Evolutionary conservation across 768 basidiomycete species (phyloP), one percentile per base, ranked within the genome.

Genomic region (Phylloporus arenicola): DNA sequence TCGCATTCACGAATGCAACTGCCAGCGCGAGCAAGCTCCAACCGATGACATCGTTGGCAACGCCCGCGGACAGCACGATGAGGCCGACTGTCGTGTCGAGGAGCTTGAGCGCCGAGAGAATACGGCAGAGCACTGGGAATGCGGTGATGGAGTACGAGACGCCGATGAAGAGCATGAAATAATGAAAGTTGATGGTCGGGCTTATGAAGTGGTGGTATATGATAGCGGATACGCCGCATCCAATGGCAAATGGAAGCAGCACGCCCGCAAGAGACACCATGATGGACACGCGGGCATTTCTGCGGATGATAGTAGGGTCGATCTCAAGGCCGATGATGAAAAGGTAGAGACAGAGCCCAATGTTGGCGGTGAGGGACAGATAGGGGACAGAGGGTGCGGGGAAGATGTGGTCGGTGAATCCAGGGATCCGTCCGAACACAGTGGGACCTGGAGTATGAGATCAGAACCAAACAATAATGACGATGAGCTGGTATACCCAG

Each of bases 311-410:
- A 4, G 73, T 72, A 0, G 79, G 71, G 56, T 98, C 96, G 50
- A 96, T 93, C 70, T 92, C 89, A 17, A 95, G 82, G 1, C 95
- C 95, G 31, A 97, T 86, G 53, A 97, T 80, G 73, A 97, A 97
- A 11, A 97, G 79, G 71, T 91, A 93, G 41, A 93, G 80, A 55
- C 84, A 85, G 8, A 91, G 77, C 1, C 90, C 95, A 55, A 99
- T 88, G 61, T 87, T 92, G 17, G 95, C 89, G 24, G 88, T 84
- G 31, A 98, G 84, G 35, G 81, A 84, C 30, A 98, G 82, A 65
- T 82, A 95, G 0, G 92, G 74, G 4, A 78, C 59, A 0, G 92
- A 92, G 0, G 64, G 67, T 0, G 68, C 0, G 0, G 95, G 92
- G 66, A 98, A 98, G 49, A 97, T 83, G 63, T 87, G 84, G 37